These are phyloP conservation scores for Waltiozyma sp. DNA, from an alignment of 1,139 yeast species.

Conservation along the genomic window DNA sequence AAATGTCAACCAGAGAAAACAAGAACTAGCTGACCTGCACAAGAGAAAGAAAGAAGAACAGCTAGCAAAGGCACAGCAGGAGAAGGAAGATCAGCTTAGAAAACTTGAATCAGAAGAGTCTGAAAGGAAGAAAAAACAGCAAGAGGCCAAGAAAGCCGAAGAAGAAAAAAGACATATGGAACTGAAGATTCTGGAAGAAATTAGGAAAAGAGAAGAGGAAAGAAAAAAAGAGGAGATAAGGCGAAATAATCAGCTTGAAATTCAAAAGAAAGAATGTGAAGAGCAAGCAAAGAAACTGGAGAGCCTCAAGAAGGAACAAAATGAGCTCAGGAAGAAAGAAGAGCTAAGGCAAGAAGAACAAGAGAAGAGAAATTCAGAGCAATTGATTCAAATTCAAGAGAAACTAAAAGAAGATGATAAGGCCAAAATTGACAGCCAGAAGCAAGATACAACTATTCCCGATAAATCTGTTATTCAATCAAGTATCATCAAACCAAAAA, in stretches of 20 bases:
- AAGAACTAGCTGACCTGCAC: constrained; percentile 12
- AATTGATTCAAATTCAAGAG: background rate
- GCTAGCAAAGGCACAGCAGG: background rate
- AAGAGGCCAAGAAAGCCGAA: background rate
- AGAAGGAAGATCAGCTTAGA: background rate
- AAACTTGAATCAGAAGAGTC: constrained; percentile 1
- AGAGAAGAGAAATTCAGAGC: background rate
- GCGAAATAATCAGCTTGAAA: background rate
- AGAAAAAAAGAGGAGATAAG: constrained; percentile 3
- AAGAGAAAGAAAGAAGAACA: constrained; percentile 1
- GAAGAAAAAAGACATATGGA: constrained; percentile 5
- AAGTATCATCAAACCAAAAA: background rate
- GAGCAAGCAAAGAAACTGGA: constrained; percentile 1
- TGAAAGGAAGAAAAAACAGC: background rate
- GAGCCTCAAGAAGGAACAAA: constrained; percentile 1
- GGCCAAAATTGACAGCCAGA: background rate
- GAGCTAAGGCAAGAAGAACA: constrained; percentile 2
- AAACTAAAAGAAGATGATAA: constrained; percentile 2
- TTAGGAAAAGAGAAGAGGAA: constrained; percentile 1
- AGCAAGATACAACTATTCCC: background rate
- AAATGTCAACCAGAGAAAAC: constrained; percentile 21
- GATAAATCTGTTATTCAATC: too few relatives aligned
- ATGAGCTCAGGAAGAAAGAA: constrained; percentile 1
- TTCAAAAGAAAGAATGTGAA: background rate
- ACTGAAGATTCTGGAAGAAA: constrained; percentile 2